A percentile compares a stretch with the other conserved stretches of the same genome.
These are phyloP conservation scores for Penicillium decumbens DNA, from an alignment of 2,329 filamentous ascomycete genomes.

Conservation along the genomic window DNA sequence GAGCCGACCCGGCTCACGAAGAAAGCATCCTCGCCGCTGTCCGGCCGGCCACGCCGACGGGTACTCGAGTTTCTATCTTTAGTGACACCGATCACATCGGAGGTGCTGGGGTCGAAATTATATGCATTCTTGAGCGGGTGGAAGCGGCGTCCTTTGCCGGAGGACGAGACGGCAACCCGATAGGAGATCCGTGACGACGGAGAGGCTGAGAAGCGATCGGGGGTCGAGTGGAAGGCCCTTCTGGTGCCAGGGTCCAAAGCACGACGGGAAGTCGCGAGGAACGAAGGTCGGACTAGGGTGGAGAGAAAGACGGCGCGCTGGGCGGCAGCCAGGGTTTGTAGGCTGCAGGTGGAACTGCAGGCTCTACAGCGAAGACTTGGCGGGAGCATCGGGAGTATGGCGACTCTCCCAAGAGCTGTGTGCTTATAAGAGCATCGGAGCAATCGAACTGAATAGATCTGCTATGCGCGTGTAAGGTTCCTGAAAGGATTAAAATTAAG, in stretches of 20 bases:
- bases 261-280: not conserved
- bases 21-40: constrained; percentile 91
- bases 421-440: constrained; percentile 10
- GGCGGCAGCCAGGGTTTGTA: constrained; percentile 23
- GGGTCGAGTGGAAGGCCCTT: constrained; percentile 30
- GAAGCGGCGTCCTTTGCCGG: constrained; percentile 65
- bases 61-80: constrained; percentile 47
- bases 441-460: not conserved
- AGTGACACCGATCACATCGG: constrained; percentile 37
- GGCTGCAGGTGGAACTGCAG: constrained; percentile 34
- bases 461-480: not conserved
- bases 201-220: constrained; percentile 23
- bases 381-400: constrained; percentile 29
- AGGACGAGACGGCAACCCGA: constrained; percentile 69
- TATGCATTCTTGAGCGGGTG: constrained; percentile 65
- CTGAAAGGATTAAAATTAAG: constrained; percentile 12
- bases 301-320: constrained; percentile 10
- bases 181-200: constrained; percentile 54
- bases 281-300: not conserved
- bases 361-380: constrained; percentile 29
- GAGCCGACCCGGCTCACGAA: constrained; percentile 76
- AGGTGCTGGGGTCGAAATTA: constrained; percentile 58
- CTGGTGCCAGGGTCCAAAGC: not conserved
- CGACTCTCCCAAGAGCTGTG: constrained; percentile 13
- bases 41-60: constrained; percentile 61